Evolutionary conservation across 129 eudicot species (phyloP), one percentile per base, ranked within the genome.

Genomic region (Deinandra increscens): DNA sequence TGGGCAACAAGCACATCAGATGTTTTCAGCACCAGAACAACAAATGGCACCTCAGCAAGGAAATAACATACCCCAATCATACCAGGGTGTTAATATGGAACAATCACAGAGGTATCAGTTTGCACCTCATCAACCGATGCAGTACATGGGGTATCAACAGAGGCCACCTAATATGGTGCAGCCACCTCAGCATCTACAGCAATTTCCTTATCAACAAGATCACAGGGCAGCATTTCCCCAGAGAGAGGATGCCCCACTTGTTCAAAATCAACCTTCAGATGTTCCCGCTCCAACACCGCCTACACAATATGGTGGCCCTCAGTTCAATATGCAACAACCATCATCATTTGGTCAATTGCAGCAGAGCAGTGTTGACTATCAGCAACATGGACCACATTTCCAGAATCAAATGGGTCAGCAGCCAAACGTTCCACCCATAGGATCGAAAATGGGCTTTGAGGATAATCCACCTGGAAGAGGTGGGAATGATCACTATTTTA

Each of bases 321-420:
- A 84, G 59, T 66, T 76, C 33, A 72, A 58, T 48, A 62, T 78
- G 75, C 96, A 74, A 64, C 96, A 80, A 54, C 83, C 83, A 13
- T 39, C 75, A 1, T 41, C 88, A 55, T 81, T 67, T 23, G 70
- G 78, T 59, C 90, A 75, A 15, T 6, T 53, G 74, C 81, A 64
- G 76, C 88, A 85, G 69, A 65, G 62, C 48, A 77, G 83, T 45
- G 55, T 63, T n/a, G 88, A 85, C 18, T 83, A 83, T 74, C 81
- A 70, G 58, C 90, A 79, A 55, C 86, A 81, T 78, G 88, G 79
- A 50, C 85, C 88, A 1, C 71, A 83, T 51, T 89, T 74, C 53
- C 95, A 75, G 44, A 85, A 78, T 78, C 91, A 83, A 71, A 82
- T 70, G 82, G 84, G 44, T 55, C 98, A 81, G 74, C 96, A 83